Evolutionary conservation across 192 early-diverging fungal species (phyloP).

Genomic region (Coemansia sp.): DNA sequence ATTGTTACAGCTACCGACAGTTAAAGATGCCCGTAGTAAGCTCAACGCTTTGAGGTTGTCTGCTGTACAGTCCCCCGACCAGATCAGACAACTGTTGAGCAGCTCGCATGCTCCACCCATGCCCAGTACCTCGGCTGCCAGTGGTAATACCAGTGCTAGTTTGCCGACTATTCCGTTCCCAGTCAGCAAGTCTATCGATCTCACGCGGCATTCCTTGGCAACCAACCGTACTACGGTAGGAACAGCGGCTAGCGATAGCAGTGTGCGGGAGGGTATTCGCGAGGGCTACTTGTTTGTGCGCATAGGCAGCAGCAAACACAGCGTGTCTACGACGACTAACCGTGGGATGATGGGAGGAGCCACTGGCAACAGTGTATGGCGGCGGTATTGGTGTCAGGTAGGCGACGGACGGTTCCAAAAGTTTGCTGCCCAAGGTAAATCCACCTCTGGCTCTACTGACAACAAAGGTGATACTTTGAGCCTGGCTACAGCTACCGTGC

Average conservation of each 20-base stretch:
- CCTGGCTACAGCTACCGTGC: conserved; percentile 45
- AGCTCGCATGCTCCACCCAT: neutral
- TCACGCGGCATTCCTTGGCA: conserved; percentile 14
- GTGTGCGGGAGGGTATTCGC: conserved; percentile 24
- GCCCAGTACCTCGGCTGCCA: neutral
- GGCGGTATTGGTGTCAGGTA: conserved; percentile 52
- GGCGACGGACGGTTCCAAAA: conserved; percentile 37
- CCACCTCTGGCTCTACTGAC: neutral
- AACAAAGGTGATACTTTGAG: conserved; percentile 27
- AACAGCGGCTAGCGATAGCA: neutral
- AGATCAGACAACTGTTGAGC: conserved; percentile 16
- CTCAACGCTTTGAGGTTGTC: conserved; percentile 34
- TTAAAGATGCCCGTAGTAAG: conserved; percentile 8
- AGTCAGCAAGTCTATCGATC: conserved; percentile 17
- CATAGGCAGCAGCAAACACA: conserved; percentile 6
- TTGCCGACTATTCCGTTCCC: conserved; percentile 8
- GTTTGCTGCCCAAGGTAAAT: conserved; percentile 17
- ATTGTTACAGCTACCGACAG: neutral
- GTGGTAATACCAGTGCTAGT: neutral
- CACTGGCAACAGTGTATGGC: conserved; percentile 28
- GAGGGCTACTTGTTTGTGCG: conserved; percentile 51
- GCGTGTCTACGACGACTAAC: conserved; percentile 13
- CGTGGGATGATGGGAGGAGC: conserved; percentile 27
- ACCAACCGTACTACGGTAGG: neutral
- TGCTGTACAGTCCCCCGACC: conserved; percentile 22